Base-by-base conservation (phyloP, 2,329 filamentous ascomycete species). In the Colletotrichum sansevieriae region DNA sequence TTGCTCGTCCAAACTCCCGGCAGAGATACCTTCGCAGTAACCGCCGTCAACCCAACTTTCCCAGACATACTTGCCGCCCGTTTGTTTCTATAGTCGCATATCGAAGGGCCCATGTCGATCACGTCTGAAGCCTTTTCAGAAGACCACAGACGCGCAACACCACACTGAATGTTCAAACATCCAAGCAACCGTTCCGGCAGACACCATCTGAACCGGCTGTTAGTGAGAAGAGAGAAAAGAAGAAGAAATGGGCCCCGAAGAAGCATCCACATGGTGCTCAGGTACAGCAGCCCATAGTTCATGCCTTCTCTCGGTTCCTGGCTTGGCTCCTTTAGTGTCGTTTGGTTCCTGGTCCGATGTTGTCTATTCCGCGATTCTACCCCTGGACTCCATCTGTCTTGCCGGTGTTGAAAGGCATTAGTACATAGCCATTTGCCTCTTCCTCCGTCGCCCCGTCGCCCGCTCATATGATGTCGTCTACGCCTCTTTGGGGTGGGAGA, bases 301-400 rank as follows among this genome's bases (percentile, higher is more conserved):
- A 62, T 55, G 63, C 56, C 57, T 15, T 29, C 7, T 2, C 20
- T 43, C 41, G 61, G 20, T 60, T 65, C 39, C 55, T 65, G 33
- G 20, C 22, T 25, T 63, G 43, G 49, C n/a, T 37, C 33, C 29
- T 20, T 18, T 49, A 55, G 47, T 49, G 52, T 49, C 49, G 41
- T 56, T 44, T 59, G 54, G 55, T 68, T 59, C 65, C 65, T 65
- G 39, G 62, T 51, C 62, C 44, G 65, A 68, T 59, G 39, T 68
- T 49, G 54, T 65, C 35, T 25, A 33, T 54, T 57, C 15, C 39
- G n/a, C 18, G 29, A 20, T 49, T 15, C 29, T 41, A 22, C 41
- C 58, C 20, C 37, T 49, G 6, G 18, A 22, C 46, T 39, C 55
- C 25, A 33, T 35, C 43, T n/a, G 20, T 60, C 22, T 43, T 44